Evolutionary conservation across 257 asterid species (phyloP), one percentile per base, ranked within the genome.

Genomic region (Solanum chilense): DNA sequence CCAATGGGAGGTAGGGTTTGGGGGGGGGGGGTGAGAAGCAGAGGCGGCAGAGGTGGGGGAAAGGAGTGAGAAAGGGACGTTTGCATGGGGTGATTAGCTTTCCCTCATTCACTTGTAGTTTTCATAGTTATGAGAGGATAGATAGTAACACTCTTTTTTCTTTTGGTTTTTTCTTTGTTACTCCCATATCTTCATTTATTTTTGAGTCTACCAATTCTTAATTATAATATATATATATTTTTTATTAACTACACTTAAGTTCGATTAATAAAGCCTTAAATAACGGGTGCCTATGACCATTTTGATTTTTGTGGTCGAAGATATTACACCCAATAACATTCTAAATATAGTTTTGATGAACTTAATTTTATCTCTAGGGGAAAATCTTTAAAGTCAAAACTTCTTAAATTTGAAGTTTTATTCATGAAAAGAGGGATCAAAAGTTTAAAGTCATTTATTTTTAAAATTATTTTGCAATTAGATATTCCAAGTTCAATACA

Each of bases 71-170:
- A 95, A 92, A 93, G 89, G 92, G 98, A 95, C 98, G 89, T 92
- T 86, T 95, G 97, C 95, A 94, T 94, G 98, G 93, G 88, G 78
- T 84, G 89, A 93, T 93, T 96, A 90, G 92, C 95, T 93, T 93
- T 96, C 92, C 89, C 94, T 90, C 98, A 93, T 96, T 93, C 97
- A 96, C 64, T 96, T 91, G 98, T 96, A 68, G 92, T 95, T 96
- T 93, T 96, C 99, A 93, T 83, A 94, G 76, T 95, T 95, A 95
- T 86, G 89, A 90, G 88, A 85, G 86, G 35, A 33, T 33, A 33
- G 42, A 84, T 88, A 82, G 80, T 86, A 73, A 86, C 31, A 47
- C 13, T 8, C 85, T 86, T 85, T 90, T 84, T 73, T n/a, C 39
- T 16, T 47, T 69, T 77, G 20, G 25, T 75, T 64, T 56, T 71